A percentile compares a stretch with the other conserved stretches of the same genome.
Conservation (phyloP, 2,329 filamentous ascomycete genomes). For the Colletotrichum nymphaeae region DNA sequence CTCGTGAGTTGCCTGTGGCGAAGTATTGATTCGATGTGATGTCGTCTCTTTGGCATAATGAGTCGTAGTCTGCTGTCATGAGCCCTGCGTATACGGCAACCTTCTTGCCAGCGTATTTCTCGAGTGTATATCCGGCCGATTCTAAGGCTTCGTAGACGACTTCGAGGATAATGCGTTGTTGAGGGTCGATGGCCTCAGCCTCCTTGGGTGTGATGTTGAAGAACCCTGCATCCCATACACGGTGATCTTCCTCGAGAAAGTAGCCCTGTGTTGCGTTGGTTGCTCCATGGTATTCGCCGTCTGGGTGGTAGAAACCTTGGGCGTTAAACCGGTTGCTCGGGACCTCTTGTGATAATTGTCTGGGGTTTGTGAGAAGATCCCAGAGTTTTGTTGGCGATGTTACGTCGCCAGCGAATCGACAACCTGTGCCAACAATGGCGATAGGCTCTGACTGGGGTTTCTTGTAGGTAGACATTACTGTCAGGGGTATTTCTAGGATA, state of each 20-base stretch:
- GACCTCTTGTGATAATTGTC: slow-evolving; percentile 39
- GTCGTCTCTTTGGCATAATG: slow-evolving; percentile 41
- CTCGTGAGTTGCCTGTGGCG: slow-evolving; percentile 46
- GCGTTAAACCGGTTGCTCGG: slow-evolving; percentile 39
- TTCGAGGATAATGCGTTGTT: slow-evolving; percentile 47
- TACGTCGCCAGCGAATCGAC: slow-evolving; percentile 51
- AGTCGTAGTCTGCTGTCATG: slow-evolving; percentile 43
- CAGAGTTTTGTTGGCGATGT: slow-evolving; percentile 49
- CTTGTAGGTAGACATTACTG: slow-evolving; percentile 36
- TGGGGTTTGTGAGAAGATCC: slow-evolving; percentile 47
- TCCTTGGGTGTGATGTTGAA: slow-evolving; percentile 50
- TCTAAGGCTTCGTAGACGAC: slow-evolving; percentile 49
- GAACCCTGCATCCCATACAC: slow-evolving; percentile 52
- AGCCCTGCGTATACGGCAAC: slow-evolving; percentile 40
- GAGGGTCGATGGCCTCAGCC: slow-evolving; percentile 46
- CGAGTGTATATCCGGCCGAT: slow-evolving; percentile 39
- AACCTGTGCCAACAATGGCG: slow-evolving; percentile 53
- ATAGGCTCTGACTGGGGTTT: slow-evolving; percentile 46
- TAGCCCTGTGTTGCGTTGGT: slow-evolving; percentile 32
- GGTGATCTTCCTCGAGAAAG: slow-evolving; percentile 41
- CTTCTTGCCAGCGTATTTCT: slow-evolving; percentile 30
- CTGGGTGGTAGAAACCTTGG: slow-evolving; percentile 40
- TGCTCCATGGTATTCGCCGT: slow-evolving; percentile 38
- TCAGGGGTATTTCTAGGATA: slow-evolving; percentile 25
- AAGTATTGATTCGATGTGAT: slow-evolving; percentile 43